A percentile compares a stretch with the other conserved stretches of the same genome.
phyloP scores from a whole-genome alignment of 179 eudicot species.

The Patellifolia procumbens region DNA sequence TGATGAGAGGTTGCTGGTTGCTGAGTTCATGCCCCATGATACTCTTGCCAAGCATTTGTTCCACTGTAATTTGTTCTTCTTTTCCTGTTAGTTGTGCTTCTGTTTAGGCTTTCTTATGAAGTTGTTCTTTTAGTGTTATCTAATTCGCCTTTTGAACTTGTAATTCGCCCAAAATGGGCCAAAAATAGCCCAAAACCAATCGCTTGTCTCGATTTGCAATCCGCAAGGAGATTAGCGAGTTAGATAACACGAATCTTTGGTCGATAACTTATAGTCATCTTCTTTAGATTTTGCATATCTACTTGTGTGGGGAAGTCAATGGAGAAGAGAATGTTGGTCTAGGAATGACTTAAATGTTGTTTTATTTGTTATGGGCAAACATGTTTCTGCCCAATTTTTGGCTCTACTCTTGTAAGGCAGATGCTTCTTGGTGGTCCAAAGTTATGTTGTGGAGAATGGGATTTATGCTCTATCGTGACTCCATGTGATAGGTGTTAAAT shows the following conservation, averaged over 20 bases:
- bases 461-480: constrained; percentile 30
- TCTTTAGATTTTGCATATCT: constrained; percentile 22
- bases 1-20: constrained; percentile 91
- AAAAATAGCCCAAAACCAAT: too few species aligned
- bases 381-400: constrained; percentile 34
- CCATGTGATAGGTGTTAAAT: constrained; percentile 25
- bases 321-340: constrained; percentile 27
- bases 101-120: neutral
- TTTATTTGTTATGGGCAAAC: constrained; percentile 35
- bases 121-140: too few species aligned
- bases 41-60: constrained; percentile 92
- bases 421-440: constrained; percentile 46
- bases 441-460: constrained; percentile 28
- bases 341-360: constrained; percentile 31
- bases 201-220: too few species aligned
- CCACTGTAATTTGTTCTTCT: constrained; percentile 56
- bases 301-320: constrained; percentile 15
- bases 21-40: constrained; percentile 92
- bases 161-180: too few species aligned
- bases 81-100: neutral
- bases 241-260: too few species aligned
- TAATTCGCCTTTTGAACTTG: too few species aligned
- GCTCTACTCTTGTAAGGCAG: constrained; percentile 26
- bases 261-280: neutral
- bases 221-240: too few species aligned